Base-by-base conservation (phyloP, 2,329 filamentous ascomycete genomes). In the Diaporthe sp. region DNA sequence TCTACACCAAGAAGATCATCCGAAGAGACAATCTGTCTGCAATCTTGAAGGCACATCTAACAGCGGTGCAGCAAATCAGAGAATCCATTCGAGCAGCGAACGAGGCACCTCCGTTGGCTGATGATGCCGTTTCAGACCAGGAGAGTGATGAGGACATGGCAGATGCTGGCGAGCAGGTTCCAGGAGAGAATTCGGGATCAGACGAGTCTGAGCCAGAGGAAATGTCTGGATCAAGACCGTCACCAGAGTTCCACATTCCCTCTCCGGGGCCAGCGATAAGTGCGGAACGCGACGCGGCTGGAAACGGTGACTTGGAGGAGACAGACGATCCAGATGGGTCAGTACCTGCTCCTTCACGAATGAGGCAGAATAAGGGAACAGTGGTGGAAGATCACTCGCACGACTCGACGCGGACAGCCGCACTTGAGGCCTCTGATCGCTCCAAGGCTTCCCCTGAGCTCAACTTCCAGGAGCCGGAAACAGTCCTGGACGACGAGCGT, bases 21-120 rank as follows among this genome's bases (percentile, higher is more conserved):
- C 82, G 79, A 2, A 79, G 76, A 42, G 76, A 79, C 25, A 83
- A 82, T 42, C 71, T 83, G 9, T 64, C 79, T 45, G 76, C 73
- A 2, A 77, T 80, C 35, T 76, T 83, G 6, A 75, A 78, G 9
- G 76, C 77, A 30, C 81, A 83, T 70, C 78, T 80, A 4, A 75
- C 77, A 4, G 81, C 81, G 47, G 74, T 79, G 30, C 75, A 7
- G 45, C 66, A 64, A 58, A 60, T 52, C 57, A 60, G 42, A 67
- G 64, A 72, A 55, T 54, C 70, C 30, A 50, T 76, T 22, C 67
- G 55, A 28, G 54, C 42, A n/a, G 30, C 22, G 13, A 35, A 22
- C 61, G 22, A 52, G 57, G 28, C 40, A 4, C 6, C 8, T 15
- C 25, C 25, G 10, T 42, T 22, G 35, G 33, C 42, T 30, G 55